Evolutionary conservation across 2,329 filamentous ascomycete species (phyloP).

Genomic region (Aspergillus piperis): DNA sequence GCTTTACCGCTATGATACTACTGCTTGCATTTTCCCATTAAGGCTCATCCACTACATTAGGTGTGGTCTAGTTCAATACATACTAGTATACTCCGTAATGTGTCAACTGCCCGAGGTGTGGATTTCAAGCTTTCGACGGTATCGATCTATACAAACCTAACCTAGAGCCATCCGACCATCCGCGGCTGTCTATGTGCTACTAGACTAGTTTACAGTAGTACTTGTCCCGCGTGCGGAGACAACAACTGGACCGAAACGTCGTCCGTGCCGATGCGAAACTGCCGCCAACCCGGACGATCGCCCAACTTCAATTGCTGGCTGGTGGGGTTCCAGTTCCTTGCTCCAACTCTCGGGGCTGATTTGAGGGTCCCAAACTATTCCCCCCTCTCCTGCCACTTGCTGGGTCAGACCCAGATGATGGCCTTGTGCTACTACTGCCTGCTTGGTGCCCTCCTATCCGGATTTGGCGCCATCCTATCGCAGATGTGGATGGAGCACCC

Average conservation of each 20-base stretch:
- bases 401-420: no score
- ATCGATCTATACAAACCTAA: neutral
- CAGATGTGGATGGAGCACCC: neutral
- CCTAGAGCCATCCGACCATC: no score
- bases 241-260: neutral
- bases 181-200: neutral
- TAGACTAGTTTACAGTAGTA: neutral
- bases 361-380: no score
- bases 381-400: no score
- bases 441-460: no score
- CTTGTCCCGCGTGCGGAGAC: conserved; percentile 18
- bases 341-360: no score
- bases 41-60: no score
- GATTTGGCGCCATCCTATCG: neutral
- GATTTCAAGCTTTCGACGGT: conserved; percentile 5
- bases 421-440: no score
- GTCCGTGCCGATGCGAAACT: neutral
- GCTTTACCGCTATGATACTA: no score
- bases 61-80: no score
- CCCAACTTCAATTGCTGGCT: neutral
- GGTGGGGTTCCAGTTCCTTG: neutral
- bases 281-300: neutral
- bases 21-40: no score
- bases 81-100: neutral
- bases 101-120: neutral